Base-by-base conservation (phyloP, 2,329 filamentous ascomycete genomes). In the Fusarium mundagurra region DNA sequence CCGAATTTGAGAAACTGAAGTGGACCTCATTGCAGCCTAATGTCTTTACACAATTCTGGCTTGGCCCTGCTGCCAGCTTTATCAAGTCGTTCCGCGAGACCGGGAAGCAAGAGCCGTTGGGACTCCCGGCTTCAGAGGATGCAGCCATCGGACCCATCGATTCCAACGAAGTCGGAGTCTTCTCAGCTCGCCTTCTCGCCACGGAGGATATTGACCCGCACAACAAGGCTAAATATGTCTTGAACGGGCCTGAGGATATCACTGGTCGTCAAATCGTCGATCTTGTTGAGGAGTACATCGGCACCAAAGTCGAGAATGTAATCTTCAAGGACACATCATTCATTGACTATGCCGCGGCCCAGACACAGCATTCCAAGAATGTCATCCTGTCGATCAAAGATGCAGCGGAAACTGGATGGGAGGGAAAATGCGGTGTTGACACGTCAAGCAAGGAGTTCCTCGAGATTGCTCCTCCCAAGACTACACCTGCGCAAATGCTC, bases 121-220 rank as follows among this genome's bases (percentile, higher is more conserved):
- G 18, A 7, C 43, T 64, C 1, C 48, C 61, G 18, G 5, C 16
- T 9, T 61, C 53, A 8, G 54, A 64, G 18, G 34, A 61, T n/a
- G 34, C 61, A 10, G 22, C 34, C 1, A 2, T 64, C 3, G 61
- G n/a, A 1, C 11, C 12, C 2, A 41, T 64, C 4, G 41, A 64
- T 12, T 24, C 41, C 2, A 61, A 64, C 31, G 61, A 64, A 14
- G 61, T 61, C 9, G 61, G 61, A 2, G 0, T 61, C 4, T 60
- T 63, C 1, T 34, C 61, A 12, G 54, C 41, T 10, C 53, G 17
- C 0, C 34, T 63, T 0, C 3, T 63, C 0, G 13, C 11, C 3
- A 7, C 8, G 0, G 18, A 47, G 0, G 27, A 61, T 0, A 3
- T 47, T 1, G 8, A 5, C 0, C 8, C 2, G 4, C 27, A 63